Base-by-base conservation (phyloP, 2,329 filamentous ascomycete genomes). In the Sarocladium strictum region DNA sequence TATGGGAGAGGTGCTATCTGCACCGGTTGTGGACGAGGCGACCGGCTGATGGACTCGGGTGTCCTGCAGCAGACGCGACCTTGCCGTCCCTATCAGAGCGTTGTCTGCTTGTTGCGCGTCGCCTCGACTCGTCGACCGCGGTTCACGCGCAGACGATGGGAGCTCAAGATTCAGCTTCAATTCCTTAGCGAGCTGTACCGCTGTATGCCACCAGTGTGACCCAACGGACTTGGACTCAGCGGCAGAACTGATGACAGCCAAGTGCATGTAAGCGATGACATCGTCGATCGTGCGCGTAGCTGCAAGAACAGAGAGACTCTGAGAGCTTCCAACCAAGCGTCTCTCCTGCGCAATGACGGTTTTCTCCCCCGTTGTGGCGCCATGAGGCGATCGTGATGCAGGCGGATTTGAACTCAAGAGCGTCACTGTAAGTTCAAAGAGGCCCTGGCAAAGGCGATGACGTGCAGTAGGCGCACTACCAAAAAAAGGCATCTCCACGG, bases 401-500 rank as follows among this genome's bases (percentile, higher is more conserved):
- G 43, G 43, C 21, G 43, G 43, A 32, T 49, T 49, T 3, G 43
- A 49, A 19, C 23, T 32, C 11, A 49, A 19, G 15, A 49, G 43
- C 3, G 23, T 32, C 12, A 49, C 43, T 27, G 43, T 49, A n/a
- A 32, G 27, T 12, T 49, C 43, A 19, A 49, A 49, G 15, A 49
- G 26, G 27, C 43, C 43, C 17, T 32, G 43, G 17, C 43, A 49
- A 24, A 49, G 43, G 9, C 43, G 43, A n/a, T 49, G 43, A 7
- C 43, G 43, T 29, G 43, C 43, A 17, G 43, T 49, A 12, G 43
- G 43, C 19, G 43, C 43, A 19, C 43, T 49, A 19, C 43, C 43
- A 19, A 49, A 49, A 24, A 49, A 49, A 3, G 43, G 43, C 43
- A 49, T 49, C 43, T 49, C 43, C 24, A 49, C 43, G 23, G 43